Percentiles rank a stretch among this genome's conserved stretches.
phyloP scores from a whole-genome alignment of 441 rosid genomes.

The Corymbia citriodora region DNA sequence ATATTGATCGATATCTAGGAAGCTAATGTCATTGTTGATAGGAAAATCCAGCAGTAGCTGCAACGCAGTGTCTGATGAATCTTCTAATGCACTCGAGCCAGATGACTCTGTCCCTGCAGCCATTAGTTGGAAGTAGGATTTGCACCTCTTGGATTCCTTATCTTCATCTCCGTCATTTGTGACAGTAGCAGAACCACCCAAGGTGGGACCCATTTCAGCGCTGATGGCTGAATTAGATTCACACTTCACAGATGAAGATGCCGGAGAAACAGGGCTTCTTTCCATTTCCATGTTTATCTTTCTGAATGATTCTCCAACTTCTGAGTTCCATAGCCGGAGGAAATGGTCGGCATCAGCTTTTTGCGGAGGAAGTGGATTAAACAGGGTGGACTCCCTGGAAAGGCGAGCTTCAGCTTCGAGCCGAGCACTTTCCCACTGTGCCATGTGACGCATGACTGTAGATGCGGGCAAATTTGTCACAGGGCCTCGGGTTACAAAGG shows the following conservation, averaged over 20 bases:
- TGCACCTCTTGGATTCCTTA: conserved; percentile 39
- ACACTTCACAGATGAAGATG: conserved; percentile 49
- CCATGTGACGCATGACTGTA: conserved; percentile 17
- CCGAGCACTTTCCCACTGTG: conserved; percentile 37
- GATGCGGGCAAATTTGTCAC: background rate
- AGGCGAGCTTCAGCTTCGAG: conserved; percentile 45
- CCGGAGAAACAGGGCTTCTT: conserved; percentile 19
- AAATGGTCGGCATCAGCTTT: conserved; percentile 20
- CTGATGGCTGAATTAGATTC: conserved; percentile 38
- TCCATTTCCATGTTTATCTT: background rate
- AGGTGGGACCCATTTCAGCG: background rate
- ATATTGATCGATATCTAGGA: conserved; percentile 19
- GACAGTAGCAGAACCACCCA: conserved; percentile 12
- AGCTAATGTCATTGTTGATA: conserved; percentile 18
- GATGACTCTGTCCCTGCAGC: conserved; percentile 43
- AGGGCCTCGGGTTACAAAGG: conserved; percentile 7
- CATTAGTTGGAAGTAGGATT: conserved; percentile 20
- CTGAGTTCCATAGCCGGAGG: conserved; percentile 34
- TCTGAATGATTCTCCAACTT: conserved; percentile 33
- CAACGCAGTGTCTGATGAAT: conserved; percentile 54
- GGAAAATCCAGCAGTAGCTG: conserved; percentile 26
- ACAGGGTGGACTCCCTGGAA: conserved; percentile 21
- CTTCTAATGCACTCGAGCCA: conserved; percentile 48
- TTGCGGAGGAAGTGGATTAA: conserved; percentile 2
- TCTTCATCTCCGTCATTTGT: conserved; percentile 22